Base-by-base conservation (phyloP, 2,329 filamentous ascomycete genomes). In the Arachnopeziza araneosa region DNA sequence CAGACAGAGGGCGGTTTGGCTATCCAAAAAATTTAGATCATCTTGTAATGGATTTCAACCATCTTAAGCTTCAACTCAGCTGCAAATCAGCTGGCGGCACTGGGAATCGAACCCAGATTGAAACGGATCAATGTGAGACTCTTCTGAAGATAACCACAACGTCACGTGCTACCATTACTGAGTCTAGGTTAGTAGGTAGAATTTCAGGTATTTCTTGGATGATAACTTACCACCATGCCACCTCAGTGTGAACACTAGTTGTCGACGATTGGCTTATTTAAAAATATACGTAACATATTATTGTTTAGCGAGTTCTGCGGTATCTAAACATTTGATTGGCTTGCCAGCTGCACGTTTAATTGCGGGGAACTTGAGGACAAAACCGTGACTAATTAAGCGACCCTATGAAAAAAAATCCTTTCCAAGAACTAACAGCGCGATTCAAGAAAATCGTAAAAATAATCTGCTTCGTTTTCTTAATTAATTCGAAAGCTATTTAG, bases 101-200 rank as follows among this genome's bases (percentile, higher is more conserved):
- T 66, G 64, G 64, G 64, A 66, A 66, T 66, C 64, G 64, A 66
- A 66, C 64, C 64, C 64, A 66, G 64, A 66, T 66, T 66, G 64
- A 66, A 66, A 66, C 64, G 64, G 64, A 55, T 59, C 57, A 59
- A 57, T 51, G 57, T 58, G 54, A 56, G 51, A 56, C 57, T 56
- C 50, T 52, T 54, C 14, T 44, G 48, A 44, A 12, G 36, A 54
- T 32, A 52, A 59, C 61, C 50, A 60, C 64, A 66, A 62, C 55
- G 58, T 61, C 55, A 63, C 61, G 61, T 63, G 59, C 61, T 61
- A 63, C 61, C 61, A 44, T 44, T 44, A 44, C 36, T 44, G 12
- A 4, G 5, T 17, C 6, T 44, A 44, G 10, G 36, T 54, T 57
- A 24, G 17, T 49, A 22, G 23, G 54, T 22, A 19, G n/a, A 7